Evolutionary conservation across 2,329 filamentous ascomycete genomes (phyloP), one percentile per base, ranked within the genome.

Genomic region (Aspergillus versicolor): DNA sequence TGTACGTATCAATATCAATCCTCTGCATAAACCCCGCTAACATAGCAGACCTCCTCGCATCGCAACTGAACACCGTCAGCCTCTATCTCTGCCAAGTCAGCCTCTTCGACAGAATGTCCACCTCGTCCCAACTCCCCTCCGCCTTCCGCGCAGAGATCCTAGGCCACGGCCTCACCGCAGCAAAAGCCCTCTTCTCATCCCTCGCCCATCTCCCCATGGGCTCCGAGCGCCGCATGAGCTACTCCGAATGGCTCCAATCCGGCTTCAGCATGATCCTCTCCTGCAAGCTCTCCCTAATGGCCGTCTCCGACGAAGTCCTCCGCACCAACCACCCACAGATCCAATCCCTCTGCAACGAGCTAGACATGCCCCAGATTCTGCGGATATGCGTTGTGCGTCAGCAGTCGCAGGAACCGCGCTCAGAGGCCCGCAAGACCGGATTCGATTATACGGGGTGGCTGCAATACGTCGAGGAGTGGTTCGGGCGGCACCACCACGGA

Each of bases 241-340:
- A 77, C 49, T 65, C 72, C 1, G 68, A 76, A 57, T 77, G 75
- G 74, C 65, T 78, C 2, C 75, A 77, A 56, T 52, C 76, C 15
- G 73, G 68, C 4, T 76, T 76, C 54, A 52, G 48, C 32, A 21
- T 59, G 3, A 58, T 60, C 2, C 43, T 63, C 3, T 49, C 61
- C 4, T 56, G 52, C 46, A 63, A 61, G 24, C 50, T 63, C 6
- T 46, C 51, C 2, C 8, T 47, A 12, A 46, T 53, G 51, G 51
- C 51, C 0, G 32, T 46, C 9, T 46, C 42, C 2, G 51, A 53
- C 7, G 37, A 46, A 17, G 7, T 43, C 42, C 15, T 46, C 0
- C 42, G 51, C 6, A 1, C 6, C 11, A 19, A n/a, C 19, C 24
- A 38, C 21, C 51, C 51, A 3, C 42, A 40, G n/a, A n/a, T 53